Evolutionary conservation across 306 rosid species (phyloP).

Genomic region (Potentilla sterilis): DNA sequence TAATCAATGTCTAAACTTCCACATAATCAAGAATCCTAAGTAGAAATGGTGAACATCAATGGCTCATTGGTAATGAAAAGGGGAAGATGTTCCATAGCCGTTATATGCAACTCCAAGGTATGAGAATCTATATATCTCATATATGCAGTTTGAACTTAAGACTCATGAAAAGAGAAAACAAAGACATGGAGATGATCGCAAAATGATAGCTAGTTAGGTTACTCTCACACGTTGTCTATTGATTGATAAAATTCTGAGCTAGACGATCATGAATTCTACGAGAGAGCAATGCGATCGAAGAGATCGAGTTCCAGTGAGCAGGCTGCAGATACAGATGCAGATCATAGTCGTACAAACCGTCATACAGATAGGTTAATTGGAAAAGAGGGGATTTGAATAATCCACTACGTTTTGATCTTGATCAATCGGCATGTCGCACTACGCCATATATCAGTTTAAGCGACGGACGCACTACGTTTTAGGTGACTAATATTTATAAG

Average conservation of each 20-base stretch:
- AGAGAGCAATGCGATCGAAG: neutral
- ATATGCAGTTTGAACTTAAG: neutral
- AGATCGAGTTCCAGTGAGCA: neutral
- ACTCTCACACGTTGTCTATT: neutral
- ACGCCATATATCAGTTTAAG: too few species aligned
- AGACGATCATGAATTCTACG: neutral
- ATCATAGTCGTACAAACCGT: too few species aligned
- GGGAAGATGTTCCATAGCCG: neutral
- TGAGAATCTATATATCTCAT: neutral
- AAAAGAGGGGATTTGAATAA: neutral
- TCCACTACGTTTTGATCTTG: neutral
- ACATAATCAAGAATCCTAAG: too few species aligned
- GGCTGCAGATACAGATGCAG: too few species aligned
- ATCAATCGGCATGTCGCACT: constrained; percentile 31
- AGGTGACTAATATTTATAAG: too few species aligned
- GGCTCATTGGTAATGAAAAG: neutral
- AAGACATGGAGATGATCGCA: neutral
- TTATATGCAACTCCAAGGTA: neutral
- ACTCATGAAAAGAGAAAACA: neutral
- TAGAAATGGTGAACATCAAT: neutral
- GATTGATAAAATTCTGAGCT: neutral
- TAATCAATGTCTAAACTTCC: neutral
- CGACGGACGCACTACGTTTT: too few species aligned
- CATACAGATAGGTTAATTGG: neutral
- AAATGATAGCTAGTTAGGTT: neutral